Conservation (phyloP, 345 rosid genomes). For the Balakata baccata region DNA sequence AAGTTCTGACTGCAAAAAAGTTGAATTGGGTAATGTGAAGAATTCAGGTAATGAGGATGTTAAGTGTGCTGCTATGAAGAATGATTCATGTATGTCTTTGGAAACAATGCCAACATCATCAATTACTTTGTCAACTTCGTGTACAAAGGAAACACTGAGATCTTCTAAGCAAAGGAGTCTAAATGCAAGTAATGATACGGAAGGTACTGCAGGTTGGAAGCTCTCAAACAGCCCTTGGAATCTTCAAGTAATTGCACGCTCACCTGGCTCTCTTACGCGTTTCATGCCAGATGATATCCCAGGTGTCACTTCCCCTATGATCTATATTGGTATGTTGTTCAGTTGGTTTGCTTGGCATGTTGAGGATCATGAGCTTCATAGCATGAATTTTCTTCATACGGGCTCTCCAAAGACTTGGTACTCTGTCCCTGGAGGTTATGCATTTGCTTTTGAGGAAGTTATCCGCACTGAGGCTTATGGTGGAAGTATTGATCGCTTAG, state of each 20-base stretch:
- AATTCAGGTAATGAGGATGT: conserved; percentile 21
- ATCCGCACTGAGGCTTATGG: conserved; percentile 76
- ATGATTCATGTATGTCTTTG: conserved; percentile 21
- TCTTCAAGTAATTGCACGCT: conserved; percentile 89
- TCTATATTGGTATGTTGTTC: conserved; percentile 94
- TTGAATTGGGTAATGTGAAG: conserved; percentile 26
- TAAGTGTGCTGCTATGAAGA: conserved; percentile 27
- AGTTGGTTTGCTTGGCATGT: conserved; percentile 99
- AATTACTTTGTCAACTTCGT: conserved; percentile 30
- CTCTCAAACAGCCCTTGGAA: conserved; percentile 99
- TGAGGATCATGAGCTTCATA: conserved; percentile 99
- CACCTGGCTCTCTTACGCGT: conserved; percentile 97
- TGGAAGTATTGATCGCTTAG: conserved; percentile 72
- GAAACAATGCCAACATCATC: conserved; percentile 26
- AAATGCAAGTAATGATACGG: conserved; percentile 50
- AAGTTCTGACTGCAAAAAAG: conserved; percentile 26
- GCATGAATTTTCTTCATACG: conserved; percentile 96
- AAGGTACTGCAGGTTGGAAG: conserved; percentile 98
- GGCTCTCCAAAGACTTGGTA: conserved; percentile 98
- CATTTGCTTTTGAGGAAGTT: conserved; percentile 83
- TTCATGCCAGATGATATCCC: conserved; percentile 99
- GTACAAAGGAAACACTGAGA: conserved; percentile 30
- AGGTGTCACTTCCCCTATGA: conserved; percentile 97
- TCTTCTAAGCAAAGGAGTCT: conserved; percentile 42
- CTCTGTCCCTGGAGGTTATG: conserved; percentile 91